These are phyloP conservation scores for Leccinum pellstonianum DNA, from an alignment of 768 basidiomycete genomes.

Conservation along the genomic window DNA sequence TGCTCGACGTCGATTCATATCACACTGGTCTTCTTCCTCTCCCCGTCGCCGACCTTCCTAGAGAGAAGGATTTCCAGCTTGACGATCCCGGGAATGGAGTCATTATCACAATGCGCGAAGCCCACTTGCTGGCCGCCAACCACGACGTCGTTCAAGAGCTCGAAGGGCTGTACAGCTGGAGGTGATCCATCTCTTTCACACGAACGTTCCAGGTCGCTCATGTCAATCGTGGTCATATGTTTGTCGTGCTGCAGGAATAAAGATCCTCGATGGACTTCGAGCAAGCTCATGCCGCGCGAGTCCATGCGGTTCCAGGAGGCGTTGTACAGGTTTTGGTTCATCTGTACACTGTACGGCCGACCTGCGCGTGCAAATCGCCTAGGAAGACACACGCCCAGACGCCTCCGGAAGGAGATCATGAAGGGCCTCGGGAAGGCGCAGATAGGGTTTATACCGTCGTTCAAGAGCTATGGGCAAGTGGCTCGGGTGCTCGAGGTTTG, in stretches of 20 bases:
- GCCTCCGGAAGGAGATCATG: not conserved
- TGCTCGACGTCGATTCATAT: slow-evolving; percentile 10
- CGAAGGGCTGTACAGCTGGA: slow-evolving; percentile 21
- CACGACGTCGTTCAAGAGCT: slow-evolving; percentile 16
- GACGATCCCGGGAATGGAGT: not conserved
- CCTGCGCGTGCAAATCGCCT: slow-evolving; percentile 11
- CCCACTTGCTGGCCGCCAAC: slow-evolving; percentile 12
- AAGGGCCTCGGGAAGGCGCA: slow-evolving; percentile 1
- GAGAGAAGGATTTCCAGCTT: slow-evolving; percentile 8
- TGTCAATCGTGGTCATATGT: not conserved
- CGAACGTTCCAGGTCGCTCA: slow-evolving; percentile 1
- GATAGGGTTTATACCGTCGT: slow-evolving; percentile 9
- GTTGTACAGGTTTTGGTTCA: slow-evolving; percentile 30
- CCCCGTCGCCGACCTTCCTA: slow-evolving; percentile 9
- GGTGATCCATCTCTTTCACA: slow-evolving; percentile 7
- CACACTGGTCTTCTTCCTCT: slow-evolving; percentile 10
- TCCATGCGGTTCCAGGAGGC: slow-evolving; percentile 32
- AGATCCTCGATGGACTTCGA: slow-evolving; percentile 32
- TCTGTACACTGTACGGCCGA: slow-evolving; percentile 15
- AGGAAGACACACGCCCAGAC: slow-evolving; percentile 10
- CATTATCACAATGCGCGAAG: slow-evolving; percentile 12
- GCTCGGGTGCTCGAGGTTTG: slow-evolving; percentile 6
- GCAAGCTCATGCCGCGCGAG: slow-evolving; percentile 28
- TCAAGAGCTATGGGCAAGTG: slow-evolving; percentile 1
- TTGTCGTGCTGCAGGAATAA: slow-evolving; percentile 32